Base-by-base conservation (phyloP, 2,329 filamentous ascomycete genomes). In the Colletotrichum cordylinicola region DNA sequence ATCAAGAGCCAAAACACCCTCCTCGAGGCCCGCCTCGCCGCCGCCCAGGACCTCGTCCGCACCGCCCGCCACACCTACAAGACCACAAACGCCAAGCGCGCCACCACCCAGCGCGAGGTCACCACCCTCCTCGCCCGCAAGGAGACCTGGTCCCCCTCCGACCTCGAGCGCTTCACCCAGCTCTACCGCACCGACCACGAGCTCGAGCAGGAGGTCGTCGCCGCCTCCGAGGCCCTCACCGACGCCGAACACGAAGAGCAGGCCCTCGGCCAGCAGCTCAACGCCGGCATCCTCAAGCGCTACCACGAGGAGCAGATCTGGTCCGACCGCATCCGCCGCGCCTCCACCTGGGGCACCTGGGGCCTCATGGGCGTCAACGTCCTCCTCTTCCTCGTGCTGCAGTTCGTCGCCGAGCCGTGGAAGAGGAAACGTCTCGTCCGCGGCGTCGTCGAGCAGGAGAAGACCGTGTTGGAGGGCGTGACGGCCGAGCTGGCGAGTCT, bases 251-350 rank as follows among this genome's bases (percentile, higher is more conserved):
- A 91, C 60, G 92, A 95, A 37, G 92, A 98, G 76, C 94, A 98
- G 85, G 93, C 94, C 77, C 91, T 96, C 1, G 91, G 93, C 71
- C 91, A 93, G 68, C 91, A 93, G 80, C 87, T 99, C 70, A 96
- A 94, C 82, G 93, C 94, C 77, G 93, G 93, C 67, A 98, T 98
- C 80, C 88, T 98, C 67, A 94, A 94, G 77, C 92, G 98, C 76
- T 99, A 99, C 85, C 97, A 99, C 84, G 97, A 99, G 86, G 97
- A 99, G 87, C 97, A 99, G 87, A 98, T 99, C 72, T 99, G 97
- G 97, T 98, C 95, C 82, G 97, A 99, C 84, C 96, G 98, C 80
- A 99, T 99, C 82, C 91, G 97, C 43, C 90, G 97, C 78, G 98
- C 98, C 89, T 97, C 94, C 83, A 99, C 97, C 0, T 99, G 97